These are phyloP conservation scores for Ilex asprella DNA, from an alignment of 257 asterid species.

Conservation along the genomic window DNA sequence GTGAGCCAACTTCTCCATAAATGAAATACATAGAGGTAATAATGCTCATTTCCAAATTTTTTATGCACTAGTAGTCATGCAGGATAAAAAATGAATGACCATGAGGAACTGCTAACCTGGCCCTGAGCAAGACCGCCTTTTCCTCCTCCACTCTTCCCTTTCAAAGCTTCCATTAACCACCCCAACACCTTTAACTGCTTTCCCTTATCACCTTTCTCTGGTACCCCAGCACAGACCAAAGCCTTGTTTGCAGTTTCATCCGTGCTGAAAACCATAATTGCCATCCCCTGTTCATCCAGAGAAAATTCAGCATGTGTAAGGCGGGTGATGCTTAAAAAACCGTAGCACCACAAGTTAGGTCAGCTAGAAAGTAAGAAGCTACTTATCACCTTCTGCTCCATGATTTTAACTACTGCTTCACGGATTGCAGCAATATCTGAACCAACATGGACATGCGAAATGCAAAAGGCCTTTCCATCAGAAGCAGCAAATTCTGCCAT, in stretches of 20 bases:
- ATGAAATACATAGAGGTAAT: no score
- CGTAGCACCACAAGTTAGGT: conserved; percentile 1
- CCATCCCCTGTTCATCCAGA: conserved; percentile 55
- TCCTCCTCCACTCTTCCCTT: conserved; percentile 99
- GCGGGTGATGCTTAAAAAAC: no score
- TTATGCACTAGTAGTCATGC: not conserved
- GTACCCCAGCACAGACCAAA: conserved; percentile 96
- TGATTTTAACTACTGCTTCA: conserved; percentile 96
- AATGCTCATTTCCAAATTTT: not conserved
- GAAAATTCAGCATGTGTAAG: no score
- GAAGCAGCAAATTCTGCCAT: conserved; percentile 68
- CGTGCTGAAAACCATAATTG: conserved; percentile 70
- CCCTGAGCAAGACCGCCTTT: conserved; percentile 93
- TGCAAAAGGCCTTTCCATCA: conserved; percentile 72
- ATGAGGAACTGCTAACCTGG: conserved; percentile 47
- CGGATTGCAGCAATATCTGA: conserved; percentile 84
- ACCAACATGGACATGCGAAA: conserved; percentile 71
- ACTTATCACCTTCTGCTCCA: conserved; percentile 68
- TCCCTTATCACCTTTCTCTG: conserved; percentile 57
- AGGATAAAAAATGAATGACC: not conserved
- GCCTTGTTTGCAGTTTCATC: conserved; percentile 75
- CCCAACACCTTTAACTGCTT: conserved; percentile 57
- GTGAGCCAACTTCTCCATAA: no score
- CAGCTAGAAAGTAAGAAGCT: conserved; percentile 4
- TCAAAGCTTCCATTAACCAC: conserved; percentile 71